Percentiles rank a stretch among this genome's conserved stretches.
Evolutionary conservation across 306 rosid species (phyloP).

Genomic region (Rubus parviflorus): DNA sequence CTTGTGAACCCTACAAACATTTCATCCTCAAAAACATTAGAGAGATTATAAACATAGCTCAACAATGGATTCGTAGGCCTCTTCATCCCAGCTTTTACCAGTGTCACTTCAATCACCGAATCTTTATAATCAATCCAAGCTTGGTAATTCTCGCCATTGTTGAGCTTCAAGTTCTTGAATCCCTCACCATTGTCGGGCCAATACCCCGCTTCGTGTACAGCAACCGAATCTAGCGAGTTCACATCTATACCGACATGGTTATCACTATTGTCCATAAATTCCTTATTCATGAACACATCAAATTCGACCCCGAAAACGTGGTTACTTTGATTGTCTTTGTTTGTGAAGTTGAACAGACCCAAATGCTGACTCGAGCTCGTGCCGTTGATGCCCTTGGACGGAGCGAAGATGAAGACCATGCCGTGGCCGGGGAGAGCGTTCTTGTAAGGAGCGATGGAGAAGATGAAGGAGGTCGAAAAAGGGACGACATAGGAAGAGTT

Average conservation of each 20-base stretch:
- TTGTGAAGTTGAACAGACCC: conserved; percentile 63
- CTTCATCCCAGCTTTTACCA: conserved; percentile 57
- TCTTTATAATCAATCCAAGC: conserved; percentile 83
- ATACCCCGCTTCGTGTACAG: conserved; percentile 57
- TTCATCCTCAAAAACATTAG: conserved; percentile 64
- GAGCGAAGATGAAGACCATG: conserved; percentile 66
- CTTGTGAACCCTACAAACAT: conserved; percentile 85
- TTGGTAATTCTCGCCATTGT: conserved; percentile 69
- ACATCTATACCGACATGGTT: conserved; percentile 83
- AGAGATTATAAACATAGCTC: conserved; percentile 45
- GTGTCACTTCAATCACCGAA: conserved; percentile 52
- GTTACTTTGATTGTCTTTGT: conserved; percentile 39
- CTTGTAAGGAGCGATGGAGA: conserved; percentile 61
- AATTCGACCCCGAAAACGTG: conserved; percentile 78
- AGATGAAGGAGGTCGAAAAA: conserved; percentile 82
- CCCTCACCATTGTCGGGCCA: conserved; percentile 39
- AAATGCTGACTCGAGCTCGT: conserved; percentile 54
- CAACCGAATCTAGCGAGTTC: conserved; percentile 55
- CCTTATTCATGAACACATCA: conserved; percentile 70
- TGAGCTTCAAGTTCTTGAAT: conserved; percentile 54
- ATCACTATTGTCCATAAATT: conserved; percentile 56
- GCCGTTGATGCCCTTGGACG: conserved; percentile 56
- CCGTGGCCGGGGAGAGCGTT: conserved; percentile 72
- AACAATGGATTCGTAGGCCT: conserved; percentile 54
- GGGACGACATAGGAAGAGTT: conserved; percentile 49